Evolutionary conservation across 1,284 basidiomycete species (phyloP), one percentile per base, ranked within the genome.

Genomic region (Ustilago nuda): DNA sequence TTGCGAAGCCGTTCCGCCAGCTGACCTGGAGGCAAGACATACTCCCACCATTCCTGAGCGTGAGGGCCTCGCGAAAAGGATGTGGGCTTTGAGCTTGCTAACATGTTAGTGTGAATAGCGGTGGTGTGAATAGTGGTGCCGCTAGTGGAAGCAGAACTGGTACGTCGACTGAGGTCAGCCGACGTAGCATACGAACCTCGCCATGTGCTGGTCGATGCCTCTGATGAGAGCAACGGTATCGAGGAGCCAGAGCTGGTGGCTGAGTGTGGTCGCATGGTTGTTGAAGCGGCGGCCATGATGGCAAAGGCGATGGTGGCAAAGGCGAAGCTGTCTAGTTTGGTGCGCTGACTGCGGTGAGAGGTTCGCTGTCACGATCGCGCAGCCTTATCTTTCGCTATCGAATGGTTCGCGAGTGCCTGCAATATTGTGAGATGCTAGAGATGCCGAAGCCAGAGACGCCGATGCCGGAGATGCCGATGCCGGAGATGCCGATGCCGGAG

Each of bases 41-140:
- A 63, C 67, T 80, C 80, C 80, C 80, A 82, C 80, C 80, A 82
- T 43, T 80, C 67, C 39, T 75, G 66, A 9, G 69, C 65, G n/a
- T 57, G 58, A 39, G 61, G 58, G n/a, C 63, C 63, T 45, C 50
- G 52, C 37, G 70, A 51, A 1, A 41, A 48, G 8, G 56, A 61
- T 13, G 23, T 27, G 23, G 61, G 36, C 7, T 50, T 57, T 8
- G 66, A 54, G 36, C 15, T 27, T 27, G 23, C n/a, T 19, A 27
- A 43, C 13, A 35, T 55, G 46, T 39, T 48, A 23, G 35, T 9
- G 51, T 37, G 27, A 41, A 27, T 27, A 27, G 23, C 23, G 23
- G 23, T 27, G 23, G 23, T 27, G 3, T 27, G 23, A 27, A 27
- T 27, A 27, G 27, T 32, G n/a, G 30, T 55, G 53, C 15, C 30